Evolutionary conservation across 176 grass and related monocot species (phyloP).

Genomic region (Aegilops speltoides): DNA sequence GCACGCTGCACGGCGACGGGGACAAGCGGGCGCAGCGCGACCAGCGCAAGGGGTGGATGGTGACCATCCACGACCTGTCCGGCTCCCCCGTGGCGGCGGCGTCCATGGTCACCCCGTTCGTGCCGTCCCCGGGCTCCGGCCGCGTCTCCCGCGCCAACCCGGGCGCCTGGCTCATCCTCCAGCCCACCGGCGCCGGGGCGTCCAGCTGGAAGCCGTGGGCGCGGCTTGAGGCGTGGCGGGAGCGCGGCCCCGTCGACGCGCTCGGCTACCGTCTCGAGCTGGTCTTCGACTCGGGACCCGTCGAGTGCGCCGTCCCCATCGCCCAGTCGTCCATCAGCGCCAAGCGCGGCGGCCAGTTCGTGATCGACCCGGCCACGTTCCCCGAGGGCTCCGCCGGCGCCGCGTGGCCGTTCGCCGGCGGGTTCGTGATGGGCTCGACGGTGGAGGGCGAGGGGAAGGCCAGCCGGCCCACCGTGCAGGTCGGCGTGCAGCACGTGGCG

Average conservation of each 20-base stretch:
- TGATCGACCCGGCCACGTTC: constrained; percentile 57
- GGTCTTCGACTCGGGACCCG: constrained; percentile 57
- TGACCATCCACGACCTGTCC: constrained; percentile 95
- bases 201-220: constrained; percentile 95
- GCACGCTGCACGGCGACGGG: constrained; percentile 50
- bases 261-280: constrained; percentile 85
- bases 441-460: constrained; percentile 74
- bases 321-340: constrained; percentile 67
- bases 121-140: constrained; percentile 82
- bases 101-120: constrained; percentile 94
- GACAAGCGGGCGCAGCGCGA: constrained; percentile 33
- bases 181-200: constrained; percentile 48
- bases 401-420: constrained; percentile 53
- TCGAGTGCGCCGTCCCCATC: constrained; percentile 53
- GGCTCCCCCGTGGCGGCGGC: constrained; percentile 87
- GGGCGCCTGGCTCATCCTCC: constrained; percentile 88
- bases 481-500: constrained; percentile 80
- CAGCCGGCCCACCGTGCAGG: constrained; percentile 77
- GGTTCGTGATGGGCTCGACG: constrained; percentile 90
- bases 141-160: constrained; percentile 93
- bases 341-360: constrained; percentile 78
- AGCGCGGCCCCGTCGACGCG: constrained; percentile 77
- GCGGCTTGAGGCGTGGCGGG: constrained; percentile 93
- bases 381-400: constrained; percentile 22
- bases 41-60: constrained; percentile 95